Evolutionary conservation across 2,329 filamentous ascomycete species (phyloP), one percentile per base, ranked within the genome.

Genomic region (Ophioceras dolichostomum): DNA sequence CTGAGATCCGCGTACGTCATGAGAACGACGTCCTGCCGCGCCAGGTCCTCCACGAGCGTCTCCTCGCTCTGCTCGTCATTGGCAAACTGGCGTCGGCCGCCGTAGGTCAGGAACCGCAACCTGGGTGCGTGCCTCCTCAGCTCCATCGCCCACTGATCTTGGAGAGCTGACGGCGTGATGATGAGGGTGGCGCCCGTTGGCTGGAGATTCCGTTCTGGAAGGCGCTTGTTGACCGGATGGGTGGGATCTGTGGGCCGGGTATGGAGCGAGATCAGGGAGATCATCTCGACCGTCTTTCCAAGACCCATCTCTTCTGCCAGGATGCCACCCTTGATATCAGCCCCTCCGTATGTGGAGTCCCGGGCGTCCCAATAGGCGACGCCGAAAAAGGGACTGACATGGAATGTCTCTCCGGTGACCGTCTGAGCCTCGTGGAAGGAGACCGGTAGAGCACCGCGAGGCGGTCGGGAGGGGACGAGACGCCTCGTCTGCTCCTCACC

Each of bases 261-360:
- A 50, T 89, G 75, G 18, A 81, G 60, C 7, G 74, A 62, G n/a
- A 87, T 72, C 10, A 89, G 62, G 4, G 78, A 70, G 32, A 87
- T 73, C 2, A 84, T 65, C 57, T 89, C 84, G 3, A 88, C 64
- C 0, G 83, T 89, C 54, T 89, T 89, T 2, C 83, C 83, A 1
- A 89, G 61, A 0, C 83, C 83, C 83, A 89, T 89, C 54, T 89
- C 83, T 50, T 89, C 83, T 0, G 81, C 76, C 5, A 89, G 60
- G 34, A 86, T 78, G 1, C 82, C 82, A 10, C 76, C 73, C 32
- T 57, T 66, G 10, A 73, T 40, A 1, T 47, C 44, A n/a, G 53
- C 50, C 36, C 71, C 58, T 17, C 54, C 41, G 32, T 59, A 51
- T 24, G 55, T 53, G 38, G 74, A 75, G 3, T 58, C 48, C 0